A percentile compares a stretch with the other conserved stretches of the same genome.
Evolutionary conservation across 1,284 basidiomycete species (phyloP).

Genomic region (Golubevia sp.): DNA sequence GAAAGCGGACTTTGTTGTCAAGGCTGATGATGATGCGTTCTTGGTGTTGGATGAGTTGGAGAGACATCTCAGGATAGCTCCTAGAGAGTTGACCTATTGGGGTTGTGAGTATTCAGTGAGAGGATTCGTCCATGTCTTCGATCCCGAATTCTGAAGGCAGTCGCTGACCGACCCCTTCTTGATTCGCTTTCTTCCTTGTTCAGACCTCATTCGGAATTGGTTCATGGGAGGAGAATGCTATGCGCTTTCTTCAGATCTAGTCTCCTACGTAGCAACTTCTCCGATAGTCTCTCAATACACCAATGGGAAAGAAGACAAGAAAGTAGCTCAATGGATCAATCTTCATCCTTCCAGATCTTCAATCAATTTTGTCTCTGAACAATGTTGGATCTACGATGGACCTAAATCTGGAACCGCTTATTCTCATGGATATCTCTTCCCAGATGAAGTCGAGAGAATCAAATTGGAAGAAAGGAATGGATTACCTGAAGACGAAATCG

Average conservation of each 20-base stretch:
- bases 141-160: neutral
- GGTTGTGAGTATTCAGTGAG: slow-evolving; percentile 31
- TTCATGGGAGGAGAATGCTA: slow-evolving; percentile 98
- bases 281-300: slow-evolving; percentile 72
- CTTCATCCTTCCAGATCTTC: slow-evolving; percentile 78
- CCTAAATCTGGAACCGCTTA: slow-evolving; percentile 87
- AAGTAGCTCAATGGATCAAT: slow-evolving; percentile 88
- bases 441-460: slow-evolving; percentile 79
- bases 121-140: no score
- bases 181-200: neutral
- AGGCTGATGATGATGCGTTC: slow-evolving; percentile 58
- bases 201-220: slow-evolving; percentile 82
- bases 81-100: slow-evolving; percentile 54
- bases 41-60: slow-evolving; percentile 56
- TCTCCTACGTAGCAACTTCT: slow-evolving; percentile 83
- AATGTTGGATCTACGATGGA: slow-evolving; percentile 98
- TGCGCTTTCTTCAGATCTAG: slow-evolving; percentile 84
- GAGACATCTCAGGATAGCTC: slow-evolving; percentile 49
- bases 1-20: slow-evolving; percentile 58
- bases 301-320: slow-evolving; percentile 90
- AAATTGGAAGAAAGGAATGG: slow-evolving; percentile 63
- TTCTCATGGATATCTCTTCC: slow-evolving; percentile 95
- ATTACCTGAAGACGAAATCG: slow-evolving; percentile 60
- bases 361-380: slow-evolving; percentile 87
- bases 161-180: no score